Evolutionary conservation across 1,284 basidiomycete species (phyloP).

Genomic region (Pascua sp.): DNA sequence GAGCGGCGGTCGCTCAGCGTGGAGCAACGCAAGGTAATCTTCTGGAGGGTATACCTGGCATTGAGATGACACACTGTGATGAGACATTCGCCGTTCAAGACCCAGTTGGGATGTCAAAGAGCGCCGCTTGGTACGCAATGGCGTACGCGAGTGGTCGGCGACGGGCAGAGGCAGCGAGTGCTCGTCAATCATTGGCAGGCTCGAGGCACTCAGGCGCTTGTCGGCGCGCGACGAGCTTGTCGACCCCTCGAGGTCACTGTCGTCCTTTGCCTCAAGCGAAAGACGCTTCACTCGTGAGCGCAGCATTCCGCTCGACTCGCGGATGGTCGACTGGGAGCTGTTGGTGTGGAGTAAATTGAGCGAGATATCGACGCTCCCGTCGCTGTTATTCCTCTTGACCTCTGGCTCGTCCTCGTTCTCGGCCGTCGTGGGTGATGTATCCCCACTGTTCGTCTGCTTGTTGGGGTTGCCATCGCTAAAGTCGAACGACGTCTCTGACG

Average conservation of each 20-base stretch:
- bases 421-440: conserved; percentile 44
- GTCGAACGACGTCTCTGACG: conserved; percentile 40
- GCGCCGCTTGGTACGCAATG: conserved; percentile 87
- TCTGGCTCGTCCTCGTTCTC: conserved; percentile 34
- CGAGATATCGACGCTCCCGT: conserved; percentile 23
- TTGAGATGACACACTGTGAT: conserved; percentile 33
- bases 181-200: conserved; percentile 32
- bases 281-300: conserved; percentile 3
- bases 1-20: conserved; percentile 67
- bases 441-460: conserved; percentile 30
- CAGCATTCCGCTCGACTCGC: conserved; percentile 22
- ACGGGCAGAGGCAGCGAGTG: conserved; percentile 43
- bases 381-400: conserved; percentile 30
- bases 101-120: conserved; percentile 76
- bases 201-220: conserved; percentile 48
- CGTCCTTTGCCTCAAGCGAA: conserved; percentile 42
- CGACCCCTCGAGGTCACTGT: conserved; percentile 9
- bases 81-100: conserved; percentile 46
- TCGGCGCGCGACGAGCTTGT: conserved; percentile 9
- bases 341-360: conserved; percentile 46
- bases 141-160: conserved; percentile 65
- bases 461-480: conserved; percentile 21
- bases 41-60: conserved; percentile 43
- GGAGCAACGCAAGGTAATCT: conserved; percentile 68
- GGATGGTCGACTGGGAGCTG: conserved; percentile 51